phyloP scores from a whole-genome alignment of 306 rosid genomes.

The Inga oerstediana region DNA sequence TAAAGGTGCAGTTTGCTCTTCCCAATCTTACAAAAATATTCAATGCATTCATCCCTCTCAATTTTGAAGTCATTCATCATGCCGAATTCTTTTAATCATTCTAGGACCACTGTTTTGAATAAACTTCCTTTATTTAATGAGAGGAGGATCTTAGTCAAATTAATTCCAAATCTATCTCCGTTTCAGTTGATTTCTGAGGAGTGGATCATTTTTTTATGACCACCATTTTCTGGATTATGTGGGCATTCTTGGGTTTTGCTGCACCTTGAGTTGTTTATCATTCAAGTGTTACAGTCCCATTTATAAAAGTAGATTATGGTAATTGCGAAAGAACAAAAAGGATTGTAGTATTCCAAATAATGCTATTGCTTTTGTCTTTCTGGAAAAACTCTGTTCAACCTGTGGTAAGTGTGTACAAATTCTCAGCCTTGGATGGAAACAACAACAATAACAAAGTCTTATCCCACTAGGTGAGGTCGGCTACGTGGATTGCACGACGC shows the following conservation, averaged over 20 bases:
- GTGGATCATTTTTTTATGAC: not conserved
- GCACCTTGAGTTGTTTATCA: slow-evolving; percentile 2
- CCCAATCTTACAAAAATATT: not conserved
- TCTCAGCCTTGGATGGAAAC: not conserved
- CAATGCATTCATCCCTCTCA: not conserved
- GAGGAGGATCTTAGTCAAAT: slow-evolving; percentile 15
- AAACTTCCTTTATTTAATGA: not conserved
- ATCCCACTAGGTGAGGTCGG: too few species aligned
- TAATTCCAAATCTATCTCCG: not conserved
- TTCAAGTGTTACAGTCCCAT: not conserved
- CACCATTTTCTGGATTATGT: not conserved
- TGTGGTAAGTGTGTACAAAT: not conserved
- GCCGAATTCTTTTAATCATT: slow-evolving; percentile 2
- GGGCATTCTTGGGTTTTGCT: not conserved
- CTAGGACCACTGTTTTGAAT: not conserved
- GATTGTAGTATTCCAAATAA: not conserved
- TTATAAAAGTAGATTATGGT: not conserved
- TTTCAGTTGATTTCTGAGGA: slow-evolving; percentile 3
- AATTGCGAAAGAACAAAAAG: not conserved
- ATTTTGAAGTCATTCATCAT: not conserved
- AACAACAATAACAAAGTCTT: too few species aligned
- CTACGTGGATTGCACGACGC: too few species aligned
- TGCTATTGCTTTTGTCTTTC: not conserved
- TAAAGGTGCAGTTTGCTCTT: not conserved
- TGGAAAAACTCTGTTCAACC: not conserved